Evolutionary conservation across 495 filamentous ascomycete species (phyloP).

Genomic region (Xylaria intraflava): DNA sequence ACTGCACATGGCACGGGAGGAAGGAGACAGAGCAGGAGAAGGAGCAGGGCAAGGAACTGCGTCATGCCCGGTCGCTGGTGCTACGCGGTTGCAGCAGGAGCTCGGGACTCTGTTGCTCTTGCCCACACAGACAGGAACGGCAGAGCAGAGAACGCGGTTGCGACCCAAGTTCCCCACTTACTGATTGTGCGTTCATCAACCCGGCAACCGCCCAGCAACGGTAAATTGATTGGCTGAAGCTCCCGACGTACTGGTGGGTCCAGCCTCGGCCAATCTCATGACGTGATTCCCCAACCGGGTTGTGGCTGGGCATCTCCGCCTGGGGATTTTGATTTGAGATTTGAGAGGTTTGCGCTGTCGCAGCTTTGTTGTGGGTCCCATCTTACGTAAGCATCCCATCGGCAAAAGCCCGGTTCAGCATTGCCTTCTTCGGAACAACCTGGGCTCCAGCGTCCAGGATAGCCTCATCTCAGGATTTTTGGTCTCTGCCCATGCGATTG

Average conservation of each 20-base stretch:
- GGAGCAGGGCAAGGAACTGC: too few relatives aligned
- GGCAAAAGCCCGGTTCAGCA: not conserved
- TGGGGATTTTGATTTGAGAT: too few relatives aligned
- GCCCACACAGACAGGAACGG: too few relatives aligned
- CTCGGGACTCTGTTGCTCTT: too few relatives aligned
- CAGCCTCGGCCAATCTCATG: constrained; percentile 20
- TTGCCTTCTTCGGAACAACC: constrained; percentile 21
- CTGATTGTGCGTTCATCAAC: constrained; percentile 16
- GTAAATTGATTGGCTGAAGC: constrained; percentile 31
- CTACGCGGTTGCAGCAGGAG: too few relatives aligned
- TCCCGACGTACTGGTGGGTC: constrained; percentile 6
- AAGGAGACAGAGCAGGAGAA: too few relatives aligned
- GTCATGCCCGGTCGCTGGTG: too few relatives aligned
- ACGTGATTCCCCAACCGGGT: constrained; percentile 24
- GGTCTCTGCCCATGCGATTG: constrained; percentile 12
- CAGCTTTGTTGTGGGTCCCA: too few relatives aligned
- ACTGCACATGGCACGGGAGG: too few relatives aligned
- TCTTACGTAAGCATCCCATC: not conserved
- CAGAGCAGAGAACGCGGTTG: constrained; percentile 10
- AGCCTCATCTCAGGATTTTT: constrained; percentile 25
- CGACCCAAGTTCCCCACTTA: constrained; percentile 14
- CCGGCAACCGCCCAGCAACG: constrained; percentile 44
- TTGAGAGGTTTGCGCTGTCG: too few relatives aligned
- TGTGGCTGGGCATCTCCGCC: not conserved
- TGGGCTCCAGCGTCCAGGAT: constrained; percentile 14